Conservation (phyloP, 2,329 filamentous ascomycete species). For the Xylariomycetidae sp. region DNA sequence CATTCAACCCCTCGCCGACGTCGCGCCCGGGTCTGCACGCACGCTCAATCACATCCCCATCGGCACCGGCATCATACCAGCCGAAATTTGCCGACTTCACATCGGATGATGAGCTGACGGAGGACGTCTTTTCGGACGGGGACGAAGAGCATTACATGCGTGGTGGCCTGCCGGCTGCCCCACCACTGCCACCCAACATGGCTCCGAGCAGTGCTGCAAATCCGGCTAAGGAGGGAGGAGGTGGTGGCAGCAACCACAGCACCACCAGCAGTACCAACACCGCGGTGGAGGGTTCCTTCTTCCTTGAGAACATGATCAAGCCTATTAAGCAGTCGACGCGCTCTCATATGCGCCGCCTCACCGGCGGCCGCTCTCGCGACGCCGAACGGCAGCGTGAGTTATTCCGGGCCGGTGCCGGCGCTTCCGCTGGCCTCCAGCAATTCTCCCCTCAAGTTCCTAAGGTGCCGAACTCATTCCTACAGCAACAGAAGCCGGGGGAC, state of each 20-base stretch:
- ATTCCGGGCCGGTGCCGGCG: constrained; percentile 22
- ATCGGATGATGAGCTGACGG: constrained; percentile 69
- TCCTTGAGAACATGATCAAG: constrained; percentile 56
- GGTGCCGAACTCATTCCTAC: constrained; percentile 29
- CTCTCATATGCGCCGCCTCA: constrained; percentile 55
- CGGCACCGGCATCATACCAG: constrained; percentile 49
- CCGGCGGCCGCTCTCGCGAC: constrained; percentile 44
- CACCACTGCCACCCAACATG: neutral
- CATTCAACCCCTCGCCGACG: constrained; percentile 41
- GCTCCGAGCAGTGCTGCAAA: too few relatives aligned
- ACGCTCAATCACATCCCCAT: constrained; percentile 80
- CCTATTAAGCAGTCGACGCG: constrained; percentile 51
- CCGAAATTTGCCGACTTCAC: constrained; percentile 54
- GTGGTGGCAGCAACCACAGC: too few relatives aligned
- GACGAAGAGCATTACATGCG: constrained; percentile 44
- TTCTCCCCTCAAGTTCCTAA: constrained; percentile 37
- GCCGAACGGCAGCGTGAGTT: constrained; percentile 30
- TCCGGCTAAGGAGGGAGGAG: too few relatives aligned
- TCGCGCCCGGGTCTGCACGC: constrained; percentile 66
- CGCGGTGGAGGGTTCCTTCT: constrained; percentile 40
- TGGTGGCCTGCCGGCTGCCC: neutral
- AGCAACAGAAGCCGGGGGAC: constrained; percentile 21
- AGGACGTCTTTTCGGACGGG: constrained; percentile 74
- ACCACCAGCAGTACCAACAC: neutral
- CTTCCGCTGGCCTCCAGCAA: constrained; percentile 10